Evolutionary conservation across 1,284 basidiomycete species (phyloP).

Genomic region (Ceratobasidium sp.): DNA sequence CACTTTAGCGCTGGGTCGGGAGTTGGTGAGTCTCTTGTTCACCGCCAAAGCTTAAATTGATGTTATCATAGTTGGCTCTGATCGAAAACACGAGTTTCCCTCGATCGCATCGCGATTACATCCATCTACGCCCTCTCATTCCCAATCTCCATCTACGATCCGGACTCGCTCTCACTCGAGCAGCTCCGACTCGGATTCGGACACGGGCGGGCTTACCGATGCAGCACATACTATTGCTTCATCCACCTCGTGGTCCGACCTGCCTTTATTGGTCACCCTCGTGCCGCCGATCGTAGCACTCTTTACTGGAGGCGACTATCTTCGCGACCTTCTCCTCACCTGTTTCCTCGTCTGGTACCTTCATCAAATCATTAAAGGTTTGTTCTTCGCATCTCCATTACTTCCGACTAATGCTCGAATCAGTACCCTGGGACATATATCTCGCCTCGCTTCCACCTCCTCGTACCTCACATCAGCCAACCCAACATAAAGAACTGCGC

Average conservation of each 20-base stretch:
- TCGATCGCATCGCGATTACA: neutral
- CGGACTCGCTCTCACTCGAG: neutral
- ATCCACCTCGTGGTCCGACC: conserved; percentile 50
- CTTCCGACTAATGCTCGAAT: neutral
- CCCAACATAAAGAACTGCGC: conserved; percentile 63
- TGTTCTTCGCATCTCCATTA: too few species aligned
- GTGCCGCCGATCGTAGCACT: conserved; percentile 75
- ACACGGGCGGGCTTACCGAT: conserved; percentile 40
- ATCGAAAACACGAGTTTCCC: too few species aligned
- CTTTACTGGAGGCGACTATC: conserved; percentile 76
- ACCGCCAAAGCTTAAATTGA: neutral
- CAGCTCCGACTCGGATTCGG: neutral
- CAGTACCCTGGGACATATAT: conserved; percentile 79
- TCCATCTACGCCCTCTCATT: neutral
- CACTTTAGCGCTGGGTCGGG: neutral
- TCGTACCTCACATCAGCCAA: conserved; percentile 53
- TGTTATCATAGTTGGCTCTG: neutral
- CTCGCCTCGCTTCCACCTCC: conserved; percentile 60
- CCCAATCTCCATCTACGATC: neutral
- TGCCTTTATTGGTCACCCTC: conserved; percentile 71
- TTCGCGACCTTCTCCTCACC: conserved; percentile 60
- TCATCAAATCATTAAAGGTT: conserved; percentile 79
- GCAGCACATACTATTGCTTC: conserved; percentile 1
- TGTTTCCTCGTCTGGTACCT: conserved; percentile 72
- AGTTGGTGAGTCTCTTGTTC: neutral